A percentile compares a stretch with the other conserved stretches of the same genome.
These are phyloP conservation scores for Rhizomucor pusillus DNA, from an alignment of 371 early-diverging fungal species.

Conservation along the genomic window DNA sequence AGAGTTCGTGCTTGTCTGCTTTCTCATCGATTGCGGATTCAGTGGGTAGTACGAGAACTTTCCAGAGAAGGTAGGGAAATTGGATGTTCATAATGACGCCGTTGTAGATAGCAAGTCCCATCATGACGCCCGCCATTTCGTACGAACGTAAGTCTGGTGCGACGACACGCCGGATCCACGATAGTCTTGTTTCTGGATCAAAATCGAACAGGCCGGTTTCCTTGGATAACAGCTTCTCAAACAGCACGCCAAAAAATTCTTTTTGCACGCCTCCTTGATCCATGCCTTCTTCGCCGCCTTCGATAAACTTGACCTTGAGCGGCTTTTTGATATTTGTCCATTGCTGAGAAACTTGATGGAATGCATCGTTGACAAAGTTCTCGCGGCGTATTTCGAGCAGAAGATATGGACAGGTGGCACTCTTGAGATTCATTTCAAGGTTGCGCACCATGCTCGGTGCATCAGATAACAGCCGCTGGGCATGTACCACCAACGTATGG, in stretches of 20 bases:
- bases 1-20: constrained; percentile 17
- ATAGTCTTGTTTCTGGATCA: constrained; percentile 67
- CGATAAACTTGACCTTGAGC: constrained; percentile 79
- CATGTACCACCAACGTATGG: constrained; percentile 67
- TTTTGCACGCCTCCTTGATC: constrained; percentile 97
- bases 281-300: constrained; percentile 84
- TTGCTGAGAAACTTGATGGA: constrained; percentile 59
- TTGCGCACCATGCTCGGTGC: constrained; percentile 41
- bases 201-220: constrained; percentile 65
- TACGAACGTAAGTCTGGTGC: constrained; percentile 51
- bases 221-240: constrained; percentile 85
- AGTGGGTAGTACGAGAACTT: constrained; percentile 47
- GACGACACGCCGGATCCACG: constrained; percentile 82
- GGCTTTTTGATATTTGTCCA: constrained; percentile 73
- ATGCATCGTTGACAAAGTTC: constrained; percentile 65
- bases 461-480: constrained; percentile 67
- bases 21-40: constrained; percentile 35
- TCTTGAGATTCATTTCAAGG: constrained; percentile 36
- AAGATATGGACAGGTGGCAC: constrained; percentile 73
- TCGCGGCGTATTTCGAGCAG: constrained; percentile 74
- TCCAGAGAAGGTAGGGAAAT: constrained; percentile 90
- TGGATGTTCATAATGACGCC: constrained; percentile 87
- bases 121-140: constrained; percentile 88
- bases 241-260: constrained; percentile 91
- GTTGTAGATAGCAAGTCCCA: constrained; percentile 94